These are phyloP conservation scores for Pseudocercospora ulei DNA, from an alignment of 2,329 filamentous ascomycete species.

Conservation along the genomic window DNA sequence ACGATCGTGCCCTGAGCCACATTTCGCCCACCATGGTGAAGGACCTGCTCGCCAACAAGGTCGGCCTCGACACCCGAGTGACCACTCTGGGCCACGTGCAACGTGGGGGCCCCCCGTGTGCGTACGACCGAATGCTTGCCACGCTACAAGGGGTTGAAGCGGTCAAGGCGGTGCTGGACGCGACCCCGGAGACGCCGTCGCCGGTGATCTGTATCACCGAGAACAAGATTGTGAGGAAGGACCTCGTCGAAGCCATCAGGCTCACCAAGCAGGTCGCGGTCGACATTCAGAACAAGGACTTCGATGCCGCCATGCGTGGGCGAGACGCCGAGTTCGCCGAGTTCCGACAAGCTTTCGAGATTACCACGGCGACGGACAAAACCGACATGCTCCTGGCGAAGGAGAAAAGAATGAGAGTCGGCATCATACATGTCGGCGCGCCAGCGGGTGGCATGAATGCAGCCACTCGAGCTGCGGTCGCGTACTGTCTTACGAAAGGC, in stretches of 20 bases:
- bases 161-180: conserved; percentile 81
- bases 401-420: conserved; percentile 79
- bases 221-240: conserved; percentile 91
- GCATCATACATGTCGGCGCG: conserved; percentile 92
- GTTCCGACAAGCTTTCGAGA: conserved; percentile 80
- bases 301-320: conserved; percentile 74
- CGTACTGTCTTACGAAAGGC: conserved; percentile 84
- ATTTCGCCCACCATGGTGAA: conserved; percentile 76
- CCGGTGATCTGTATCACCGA: conserved; percentile 94
- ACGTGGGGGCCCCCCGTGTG: conserved; percentile 80
- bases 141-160: conserved; percentile 92
- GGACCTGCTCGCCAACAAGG: conserved; percentile 69
- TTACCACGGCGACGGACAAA: conserved; percentile 75
- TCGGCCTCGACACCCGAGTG: conserved; percentile 82
- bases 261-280: conserved; percentile 75
- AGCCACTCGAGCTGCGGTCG: conserved; percentile 82
- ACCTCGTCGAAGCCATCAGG: conserved; percentile 76
- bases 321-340: conserved; percentile 90
- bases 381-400: conserved; percentile 58
- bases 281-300: conserved; percentile 76
- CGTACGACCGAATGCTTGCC: conserved; percentile 86
- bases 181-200: conserved; percentile 77
- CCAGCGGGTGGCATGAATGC: conserved; percentile 98
- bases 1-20: conserved; percentile 72
- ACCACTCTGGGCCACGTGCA: conserved; percentile 97